A percentile compares a stretch with the other conserved stretches of the same genome.
Evolutionary conservation across 495 filamentous ascomycete species (phyloP).

Genomic region (Hypoxylon lenormandii): DNA sequence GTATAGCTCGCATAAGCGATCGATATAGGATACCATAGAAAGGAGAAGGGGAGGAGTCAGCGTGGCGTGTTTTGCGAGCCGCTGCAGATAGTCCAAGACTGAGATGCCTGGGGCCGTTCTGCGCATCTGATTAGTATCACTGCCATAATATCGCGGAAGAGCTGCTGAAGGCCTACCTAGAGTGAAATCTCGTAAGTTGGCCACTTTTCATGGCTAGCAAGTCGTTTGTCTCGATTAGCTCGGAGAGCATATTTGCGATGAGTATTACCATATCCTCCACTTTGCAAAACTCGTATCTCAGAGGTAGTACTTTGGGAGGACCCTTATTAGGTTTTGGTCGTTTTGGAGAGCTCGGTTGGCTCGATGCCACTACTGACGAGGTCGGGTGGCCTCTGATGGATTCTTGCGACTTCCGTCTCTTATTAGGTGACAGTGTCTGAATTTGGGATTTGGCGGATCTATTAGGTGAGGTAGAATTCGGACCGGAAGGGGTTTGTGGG

Average conservation of each 20-base stretch:
- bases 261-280: constrained; percentile 86
- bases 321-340: constrained; percentile 59
- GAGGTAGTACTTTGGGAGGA: constrained; percentile 75
- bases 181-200: constrained; percentile 92
- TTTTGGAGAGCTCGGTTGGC: constrained; percentile 53
- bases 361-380: constrained; percentile 56
- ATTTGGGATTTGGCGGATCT: constrained; percentile 49
- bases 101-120: constrained; percentile 93
- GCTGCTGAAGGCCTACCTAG: constrained; percentile 68
- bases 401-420: constrained; percentile 62
- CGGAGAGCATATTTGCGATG: constrained; percentile 93
- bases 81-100: constrained; percentile 89
- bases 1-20: constrained; percentile 90
- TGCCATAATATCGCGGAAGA: neutral
- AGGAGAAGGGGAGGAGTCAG: constrained; percentile 93
- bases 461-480: constrained; percentile 53
- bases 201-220: constrained; percentile 83
- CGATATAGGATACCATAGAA: constrained; percentile 99
- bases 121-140: constrained; percentile 41
- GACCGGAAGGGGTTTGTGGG: constrained; percentile 20
- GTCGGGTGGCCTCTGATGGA: constrained; percentile 65
- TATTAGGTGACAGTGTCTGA: constrained; percentile 56
- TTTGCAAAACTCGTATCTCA: constrained; percentile 79
- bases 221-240: constrained; percentile 93
- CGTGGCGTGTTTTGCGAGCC: constrained; percentile 92